phyloP scores from a whole-genome alignment of 108 stramenopile species.

The Pelagomonas calceolata region DNA sequence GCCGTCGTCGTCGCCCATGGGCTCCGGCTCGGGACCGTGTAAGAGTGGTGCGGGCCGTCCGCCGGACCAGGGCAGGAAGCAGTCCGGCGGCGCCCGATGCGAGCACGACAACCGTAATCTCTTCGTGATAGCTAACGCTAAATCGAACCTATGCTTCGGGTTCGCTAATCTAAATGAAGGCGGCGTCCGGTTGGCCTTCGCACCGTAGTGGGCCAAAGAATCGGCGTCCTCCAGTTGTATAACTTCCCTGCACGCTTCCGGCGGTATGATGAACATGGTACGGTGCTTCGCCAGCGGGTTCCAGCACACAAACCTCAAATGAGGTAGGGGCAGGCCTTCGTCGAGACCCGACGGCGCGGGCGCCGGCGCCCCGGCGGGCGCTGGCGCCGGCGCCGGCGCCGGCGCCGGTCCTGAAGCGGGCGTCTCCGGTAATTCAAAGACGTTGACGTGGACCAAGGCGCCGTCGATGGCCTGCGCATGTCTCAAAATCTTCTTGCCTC shows the following conservation, averaged over 20 bases:
- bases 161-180: no score
- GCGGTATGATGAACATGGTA: neutral
- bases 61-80: slow-evolving; percentile 2
- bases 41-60: neutral
- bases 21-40: neutral
- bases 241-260: neutral
- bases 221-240: neutral
- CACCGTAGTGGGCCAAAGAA: neutral
- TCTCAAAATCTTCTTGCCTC: slow-evolving; percentile 6
- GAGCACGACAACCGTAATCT: slow-evolving; percentile 1
- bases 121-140: slow-evolving; percentile 1
- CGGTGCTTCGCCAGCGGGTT: neutral
- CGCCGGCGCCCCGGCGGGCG: neutral
- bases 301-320: neutral
- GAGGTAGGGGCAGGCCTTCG: neutral
- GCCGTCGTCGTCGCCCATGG: neutral
- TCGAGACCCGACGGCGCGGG: neutral
- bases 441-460: slow-evolving; percentile 6
- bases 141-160: slow-evolving; percentile 1
- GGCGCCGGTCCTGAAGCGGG: neutral
- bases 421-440: slow-evolving; percentile 3
- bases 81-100: slow-evolving; percentile 7
- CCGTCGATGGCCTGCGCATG: slow-evolving; percentile 6
- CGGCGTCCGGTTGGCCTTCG: no score
- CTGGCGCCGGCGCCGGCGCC: neutral